Evolutionary conservation across 805 yeast genomes (phyloP).

Genomic region (Ogataea chonburiensis): DNA sequence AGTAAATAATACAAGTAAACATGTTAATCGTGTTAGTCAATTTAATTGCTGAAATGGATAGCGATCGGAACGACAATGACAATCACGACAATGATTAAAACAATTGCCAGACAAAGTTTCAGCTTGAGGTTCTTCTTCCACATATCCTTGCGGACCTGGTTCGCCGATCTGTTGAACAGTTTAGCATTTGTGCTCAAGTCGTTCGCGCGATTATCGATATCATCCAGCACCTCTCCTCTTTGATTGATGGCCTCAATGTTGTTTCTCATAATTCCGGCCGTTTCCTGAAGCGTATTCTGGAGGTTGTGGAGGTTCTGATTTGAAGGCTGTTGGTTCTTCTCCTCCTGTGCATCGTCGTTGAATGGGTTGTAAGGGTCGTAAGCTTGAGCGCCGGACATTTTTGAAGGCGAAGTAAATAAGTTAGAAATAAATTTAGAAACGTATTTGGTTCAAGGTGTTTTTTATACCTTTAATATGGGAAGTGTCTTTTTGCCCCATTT

Average conservation of each 20-base stretch:
- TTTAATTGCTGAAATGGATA: conserved; percentile 62
- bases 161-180: conserved; percentile 94
- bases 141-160: conserved; percentile 96
- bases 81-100: conserved; percentile 73
- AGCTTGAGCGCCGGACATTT: conserved; percentile 34
- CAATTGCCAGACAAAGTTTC: conserved; percentile 85
- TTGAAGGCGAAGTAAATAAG: conserved; percentile 4
- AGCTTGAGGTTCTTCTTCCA: conserved; percentile 99
- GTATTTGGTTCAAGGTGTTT: conserved; percentile 2
- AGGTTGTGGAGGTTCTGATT: conserved; percentile 29
- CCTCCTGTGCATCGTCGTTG: conserved; percentile 31
- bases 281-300: conserved; percentile 50
- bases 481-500: conserved; percentile 80
- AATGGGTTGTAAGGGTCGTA: conserved; percentile 38
- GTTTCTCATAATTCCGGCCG: conserved; percentile 97
- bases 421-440: not conserved
- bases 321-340: conserved; percentile 18
- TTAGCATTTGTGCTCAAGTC: conserved; percentile 89
- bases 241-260: conserved; percentile 95
- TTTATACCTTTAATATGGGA: conserved; percentile 55
- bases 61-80: conserved; percentile 92
- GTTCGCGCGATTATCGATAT: conserved; percentile 90
- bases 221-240: conserved; percentile 89
- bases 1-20: conserved; percentile 7
- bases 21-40: conserved; percentile 5